phyloP scores from a whole-genome alignment of 2,329 filamentous ascomycete genomes.

The Hypoxylon sp. region DNA sequence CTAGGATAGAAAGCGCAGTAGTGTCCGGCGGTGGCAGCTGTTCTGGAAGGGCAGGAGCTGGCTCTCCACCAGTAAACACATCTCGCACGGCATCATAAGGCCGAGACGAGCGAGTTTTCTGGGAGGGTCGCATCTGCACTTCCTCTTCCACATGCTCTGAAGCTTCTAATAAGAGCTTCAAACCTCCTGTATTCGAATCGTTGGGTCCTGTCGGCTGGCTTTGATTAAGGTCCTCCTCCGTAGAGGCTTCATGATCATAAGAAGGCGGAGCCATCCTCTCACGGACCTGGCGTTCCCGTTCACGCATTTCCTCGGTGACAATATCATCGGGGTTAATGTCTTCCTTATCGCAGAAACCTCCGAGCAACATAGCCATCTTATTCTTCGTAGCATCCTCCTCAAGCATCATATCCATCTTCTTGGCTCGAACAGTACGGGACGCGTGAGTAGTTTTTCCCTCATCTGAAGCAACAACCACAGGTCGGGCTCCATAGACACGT shows the following conservation, averaged over 20 bases:
- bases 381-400: conserved; percentile 38
- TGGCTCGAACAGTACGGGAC: conserved; percentile 52
- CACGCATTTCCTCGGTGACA: conserved; percentile 44
- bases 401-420: conserved; percentile 44
- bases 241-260: conserved; percentile 22
- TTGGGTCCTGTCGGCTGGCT: conserved; percentile 4
- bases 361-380: conserved; percentile 34
- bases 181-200: conserved; percentile 21
- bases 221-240: conserved; percentile 5
- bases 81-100: conserved; percentile 57
- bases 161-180: conserved; percentile 37
- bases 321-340: conserved; percentile 43
- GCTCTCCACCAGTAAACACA: conserved; percentile 50
- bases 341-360: conserved; percentile 35
- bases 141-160: conserved; percentile 37
- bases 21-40: conserved; percentile 38
- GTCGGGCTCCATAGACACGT: conserved; percentile 55
- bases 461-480: conserved; percentile 59
- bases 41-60: conserved; percentile 37
- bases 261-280: conserved; percentile 31
- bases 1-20: conserved; percentile 45
- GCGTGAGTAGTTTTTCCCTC: conserved; percentile 57
- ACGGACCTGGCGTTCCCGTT: conserved; percentile 38
- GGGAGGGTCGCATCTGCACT: conserved; percentile 16
- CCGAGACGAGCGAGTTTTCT: conserved; percentile 44